Evolutionary conservation across 768 basidiomycete species (phyloP), one percentile per base, ranked within the genome.

Genomic region (Candolleomyces eurysporus): DNA sequence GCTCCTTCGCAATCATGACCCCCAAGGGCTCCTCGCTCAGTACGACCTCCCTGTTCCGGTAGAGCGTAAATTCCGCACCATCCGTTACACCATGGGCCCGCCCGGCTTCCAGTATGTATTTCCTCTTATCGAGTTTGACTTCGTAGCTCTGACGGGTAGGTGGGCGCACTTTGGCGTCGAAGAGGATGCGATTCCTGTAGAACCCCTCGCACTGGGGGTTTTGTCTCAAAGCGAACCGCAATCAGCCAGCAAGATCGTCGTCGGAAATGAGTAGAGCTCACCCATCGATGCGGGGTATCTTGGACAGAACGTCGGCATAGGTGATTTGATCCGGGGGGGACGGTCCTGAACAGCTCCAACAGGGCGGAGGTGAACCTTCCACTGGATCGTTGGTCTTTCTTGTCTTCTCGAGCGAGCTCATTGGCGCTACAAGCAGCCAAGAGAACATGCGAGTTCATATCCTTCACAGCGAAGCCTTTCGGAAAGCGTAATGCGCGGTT

Each of bases 341-440:
- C 56, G 7, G 53, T 58, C 31, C 62, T 60, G 19, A 78, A 61
- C 5, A 71, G 60, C 42, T 69, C 66, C 22, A 76, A 39, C n/a
- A 77, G 65, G 1, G 63, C 64, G 30, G 52, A 42, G 1, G 77
- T 77, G 53, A 78, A 78, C 5, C 73, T n/a, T 10, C 76, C 75
- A 16, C 32, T 6, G 9, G 48, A 36, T 26, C 4, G 26, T 43
- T 36, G 11, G 13, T 1, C 26, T 4, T 13, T 31, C 13, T 10
- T 11, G 21, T 59, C 48, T 7, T 66, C 60, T 31, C 56, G 60
- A 14, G 68, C 69, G 48, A 66, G 58, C 60, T 78, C 77, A n/a
- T 64, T 62, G 2, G 80, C 77, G 2, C 76, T 69, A 58, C 80
- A 81, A 1, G 80, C 79, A 1, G 80, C 79, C 14, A 80, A 67